Evolutionary conservation across 2,329 filamentous ascomycete species (phyloP).

Genomic region (Neospermospora avenae): DNA sequence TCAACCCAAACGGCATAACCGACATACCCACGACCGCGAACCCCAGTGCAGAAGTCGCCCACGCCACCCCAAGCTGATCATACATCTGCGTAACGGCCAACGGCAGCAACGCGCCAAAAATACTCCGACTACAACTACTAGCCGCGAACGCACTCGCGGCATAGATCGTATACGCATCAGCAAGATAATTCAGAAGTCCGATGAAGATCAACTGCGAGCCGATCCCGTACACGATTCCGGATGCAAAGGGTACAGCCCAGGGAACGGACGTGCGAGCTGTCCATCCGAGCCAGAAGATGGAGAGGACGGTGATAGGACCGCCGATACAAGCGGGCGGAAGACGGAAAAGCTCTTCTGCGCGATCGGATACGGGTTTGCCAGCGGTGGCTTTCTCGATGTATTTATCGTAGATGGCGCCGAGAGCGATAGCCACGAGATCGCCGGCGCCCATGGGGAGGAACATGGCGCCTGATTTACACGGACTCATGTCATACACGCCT

Average conservation of each 20-base stretch:
- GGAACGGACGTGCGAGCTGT: neutral
- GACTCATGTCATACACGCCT: conserved; percentile 70
- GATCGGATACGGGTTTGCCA: conserved; percentile 52
- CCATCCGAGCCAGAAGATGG: conserved; percentile 60
- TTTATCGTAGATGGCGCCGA: conserved; percentile 65
- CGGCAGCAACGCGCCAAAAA: conserved; percentile 67
- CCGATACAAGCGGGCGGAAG: conserved; percentile 70
- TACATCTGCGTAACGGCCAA: conserved; percentile 60
- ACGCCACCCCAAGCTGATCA: neutral
- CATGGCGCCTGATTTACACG: conserved; percentile 73
- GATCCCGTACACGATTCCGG: conserved; percentile 1
- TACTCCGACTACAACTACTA: conserved; percentile 66
- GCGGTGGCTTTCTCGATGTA: conserved; percentile 52
- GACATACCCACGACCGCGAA: neutral
- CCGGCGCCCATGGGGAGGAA: conserved; percentile 78
- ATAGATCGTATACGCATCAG: conserved; percentile 68
- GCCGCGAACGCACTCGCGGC: conserved; percentile 73
- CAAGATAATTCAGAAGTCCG: conserved; percentile 61
- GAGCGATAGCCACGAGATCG: conserved; percentile 51
- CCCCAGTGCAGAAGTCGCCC: neutral
- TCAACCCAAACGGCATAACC: neutral
- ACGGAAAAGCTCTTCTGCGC: conserved; percentile 63
- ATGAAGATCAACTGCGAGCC: conserved; percentile 34
- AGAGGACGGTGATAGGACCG: conserved; percentile 57
- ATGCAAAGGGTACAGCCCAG: conserved; percentile 1